Percentiles rank a stretch among this genome's conserved stretches.
Conservation (phyloP, 2,329 filamentous ascomycete genomes). For the Dissoconium aciculare region DNA sequence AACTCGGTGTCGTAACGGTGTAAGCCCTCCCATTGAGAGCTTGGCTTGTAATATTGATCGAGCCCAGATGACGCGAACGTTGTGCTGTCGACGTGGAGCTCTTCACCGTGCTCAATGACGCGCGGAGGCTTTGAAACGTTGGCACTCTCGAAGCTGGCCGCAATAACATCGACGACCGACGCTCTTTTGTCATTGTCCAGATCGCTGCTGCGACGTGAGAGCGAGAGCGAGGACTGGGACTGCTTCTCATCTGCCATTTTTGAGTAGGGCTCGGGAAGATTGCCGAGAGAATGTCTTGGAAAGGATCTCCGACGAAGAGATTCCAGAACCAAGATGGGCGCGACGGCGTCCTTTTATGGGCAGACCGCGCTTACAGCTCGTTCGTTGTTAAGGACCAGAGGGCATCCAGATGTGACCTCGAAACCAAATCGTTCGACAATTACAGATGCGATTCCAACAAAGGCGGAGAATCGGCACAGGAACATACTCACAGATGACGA, state of each 20-base stretch:
- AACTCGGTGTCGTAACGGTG: slow-evolving; percentile 45
- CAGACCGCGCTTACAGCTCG: not conserved
- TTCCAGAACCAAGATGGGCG: not conserved
- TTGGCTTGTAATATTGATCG: slow-evolving; percentile 13
- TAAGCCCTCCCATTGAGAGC: slow-evolving; percentile 37
- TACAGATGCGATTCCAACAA: too few relatives aligned
- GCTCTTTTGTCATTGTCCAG: slow-evolving; percentile 2
- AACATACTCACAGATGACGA: not conserved
- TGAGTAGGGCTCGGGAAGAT: too few relatives aligned
- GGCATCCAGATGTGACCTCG: too few relatives aligned
- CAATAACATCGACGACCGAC: slow-evolving; percentile 4
- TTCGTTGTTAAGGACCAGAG: too few relatives aligned
- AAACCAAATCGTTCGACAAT: too few relatives aligned
- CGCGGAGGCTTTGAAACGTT: slow-evolving; percentile 4
- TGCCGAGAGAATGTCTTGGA: not conserved
- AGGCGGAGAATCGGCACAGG: not conserved
- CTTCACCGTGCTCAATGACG: slow-evolving; percentile 5
- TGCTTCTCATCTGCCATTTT: slow-evolving; percentile 1
- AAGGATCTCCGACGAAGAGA: not conserved
- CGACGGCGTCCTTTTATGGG: not conserved
- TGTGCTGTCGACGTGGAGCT: slow-evolving; percentile 7
- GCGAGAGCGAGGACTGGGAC: slow-evolving; percentile 5
- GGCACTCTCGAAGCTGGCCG: slow-evolving; percentile 6
- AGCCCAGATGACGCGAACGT: slow-evolving; percentile 10
- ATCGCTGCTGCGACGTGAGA: slow-evolving; percentile 2